These are phyloP conservation scores for Ascodesmis nigricans DNA, from an alignment of 495 filamentous ascomycete species.

Conservation along the genomic window DNA sequence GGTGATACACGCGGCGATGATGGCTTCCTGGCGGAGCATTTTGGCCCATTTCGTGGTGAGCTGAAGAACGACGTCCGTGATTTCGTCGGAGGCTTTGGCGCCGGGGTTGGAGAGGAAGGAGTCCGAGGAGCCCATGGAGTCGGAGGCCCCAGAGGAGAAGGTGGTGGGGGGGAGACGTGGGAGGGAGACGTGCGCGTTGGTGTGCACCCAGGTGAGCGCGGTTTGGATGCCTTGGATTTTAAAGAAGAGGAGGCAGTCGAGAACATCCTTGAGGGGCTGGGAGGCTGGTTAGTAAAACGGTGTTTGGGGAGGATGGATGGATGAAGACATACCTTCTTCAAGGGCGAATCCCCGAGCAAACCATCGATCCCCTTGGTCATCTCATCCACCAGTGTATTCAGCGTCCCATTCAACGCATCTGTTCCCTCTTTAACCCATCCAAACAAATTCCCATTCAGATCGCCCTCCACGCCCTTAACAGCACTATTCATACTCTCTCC, in stretches of 20 bases:
- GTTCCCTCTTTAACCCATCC: slow-evolving; percentile 78
- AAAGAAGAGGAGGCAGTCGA: slow-evolving; percentile 53
- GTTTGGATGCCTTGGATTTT: slow-evolving; percentile 57
- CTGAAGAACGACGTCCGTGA: slow-evolving; percentile 48
- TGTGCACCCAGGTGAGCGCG: slow-evolving; percentile 70
- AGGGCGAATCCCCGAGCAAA: slow-evolving; percentile 53
- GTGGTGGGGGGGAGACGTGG: slow-evolving; percentile 56
- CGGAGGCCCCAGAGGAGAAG: slow-evolving; percentile 58
- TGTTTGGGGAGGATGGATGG: neutral
- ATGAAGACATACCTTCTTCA: slow-evolving; percentile 7
- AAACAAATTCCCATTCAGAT: slow-evolving; percentile 66
- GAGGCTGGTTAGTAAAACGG: slow-evolving; percentile 30
- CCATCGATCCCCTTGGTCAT: slow-evolving; percentile 46
- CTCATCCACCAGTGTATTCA: slow-evolving; percentile 56
- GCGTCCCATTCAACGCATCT: slow-evolving; percentile 56
- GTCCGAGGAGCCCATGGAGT: slow-evolving; percentile 36
- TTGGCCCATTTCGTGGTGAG: slow-evolving; percentile 40
- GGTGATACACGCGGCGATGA: slow-evolving; percentile 51
- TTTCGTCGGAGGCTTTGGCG: slow-evolving; percentile 47
- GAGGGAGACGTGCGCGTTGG: slow-evolving; percentile 65
- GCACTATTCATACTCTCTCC: slow-evolving; percentile 50
- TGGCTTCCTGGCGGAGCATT: slow-evolving; percentile 47
- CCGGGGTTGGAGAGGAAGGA: slow-evolving; percentile 56
- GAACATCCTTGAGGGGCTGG: slow-evolving; percentile 46
- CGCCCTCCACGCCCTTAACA: slow-evolving; percentile 40